These are phyloP conservation scores for Candida patagonica DNA, from an alignment of 805 yeast genomes.

Conservation along the genomic window DNA sequence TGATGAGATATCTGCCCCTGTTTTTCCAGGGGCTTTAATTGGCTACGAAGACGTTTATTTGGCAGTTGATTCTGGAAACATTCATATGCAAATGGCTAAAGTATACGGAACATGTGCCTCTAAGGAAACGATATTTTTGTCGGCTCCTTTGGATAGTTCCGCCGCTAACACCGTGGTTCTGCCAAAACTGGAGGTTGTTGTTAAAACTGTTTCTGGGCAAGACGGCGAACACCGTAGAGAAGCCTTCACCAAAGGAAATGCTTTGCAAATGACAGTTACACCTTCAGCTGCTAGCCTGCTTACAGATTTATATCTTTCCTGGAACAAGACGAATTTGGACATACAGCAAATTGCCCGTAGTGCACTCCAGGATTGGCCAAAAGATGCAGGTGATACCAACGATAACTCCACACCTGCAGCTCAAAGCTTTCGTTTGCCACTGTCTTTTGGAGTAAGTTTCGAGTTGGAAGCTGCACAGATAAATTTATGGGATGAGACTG, in stretches of 20 bases:
- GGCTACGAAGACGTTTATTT: conserved; percentile 73
- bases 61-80: conserved; percentile 49
- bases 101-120: conserved; percentile 66
- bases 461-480: conserved; percentile 22
- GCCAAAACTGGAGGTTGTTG: conserved; percentile 21
- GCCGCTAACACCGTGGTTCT: conserved; percentile 21
- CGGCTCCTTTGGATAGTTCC: conserved; percentile 2
- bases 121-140: conserved; percentile 32
- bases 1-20: background rate
- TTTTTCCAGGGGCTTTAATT: conserved; percentile 58
- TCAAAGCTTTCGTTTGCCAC: conserved; percentile 13
- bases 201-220: background rate
- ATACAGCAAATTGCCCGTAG: conserved; percentile 34
- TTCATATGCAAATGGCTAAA: conserved; percentile 58
- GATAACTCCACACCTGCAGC: background rate
- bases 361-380: background rate
- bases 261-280: conserved; percentile 19
- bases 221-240: background rate
- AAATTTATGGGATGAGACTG: conserved; percentile 17
- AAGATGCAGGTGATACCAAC: background rate
- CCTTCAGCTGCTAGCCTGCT: conserved; percentile 32
- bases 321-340: conserved; percentile 30
- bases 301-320: background rate
- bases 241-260: conserved; percentile 17
- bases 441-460: conserved; percentile 13